phyloP scores from a whole-genome alignment of 2,329 filamentous ascomycete genomes.

The Clonostachys chloroleuca region DNA sequence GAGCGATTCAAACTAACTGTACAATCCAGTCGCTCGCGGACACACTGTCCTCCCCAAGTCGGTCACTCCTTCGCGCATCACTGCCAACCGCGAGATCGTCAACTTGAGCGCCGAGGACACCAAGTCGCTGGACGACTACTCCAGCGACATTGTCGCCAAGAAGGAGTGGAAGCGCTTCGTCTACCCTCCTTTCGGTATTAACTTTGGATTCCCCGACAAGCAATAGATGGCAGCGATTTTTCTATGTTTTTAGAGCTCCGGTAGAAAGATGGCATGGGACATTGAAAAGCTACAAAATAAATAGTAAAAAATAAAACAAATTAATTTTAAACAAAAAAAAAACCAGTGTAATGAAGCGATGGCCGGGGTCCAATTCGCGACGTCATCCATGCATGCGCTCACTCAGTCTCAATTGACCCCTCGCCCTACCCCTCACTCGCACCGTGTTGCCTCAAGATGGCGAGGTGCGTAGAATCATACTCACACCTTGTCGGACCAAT shows the following conservation, averaged over 20 bases:
- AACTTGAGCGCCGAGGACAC: constrained; percentile 59
- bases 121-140: constrained; percentile 55
- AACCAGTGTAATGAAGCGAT: background rate
- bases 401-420: too few relatives aligned
- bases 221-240: constrained; percentile 6
- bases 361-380: too few relatives aligned
- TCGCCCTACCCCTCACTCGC: too few relatives aligned
- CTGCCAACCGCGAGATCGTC: constrained; percentile 61
- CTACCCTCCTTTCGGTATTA: constrained; percentile 63
- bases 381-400: too few relatives aligned
- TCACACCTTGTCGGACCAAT: too few relatives aligned
- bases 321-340: background rate
- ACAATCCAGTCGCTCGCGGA: constrained; percentile 56
- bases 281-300: background rate
- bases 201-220: constrained; percentile 73
- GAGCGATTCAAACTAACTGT: background rate
- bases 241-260: background rate
- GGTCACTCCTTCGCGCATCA: constrained; percentile 63
- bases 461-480: too few relatives aligned
- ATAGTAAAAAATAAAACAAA: background rate
- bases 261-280: background rate
- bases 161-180: constrained; percentile 57
- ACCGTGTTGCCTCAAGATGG: too few relatives aligned
- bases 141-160: constrained; percentile 39
- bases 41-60: constrained; percentile 72